Evolutionary conservation across 768 basidiomycete genomes (phyloP).

Genomic region (Termitomyces sp.): DNA sequence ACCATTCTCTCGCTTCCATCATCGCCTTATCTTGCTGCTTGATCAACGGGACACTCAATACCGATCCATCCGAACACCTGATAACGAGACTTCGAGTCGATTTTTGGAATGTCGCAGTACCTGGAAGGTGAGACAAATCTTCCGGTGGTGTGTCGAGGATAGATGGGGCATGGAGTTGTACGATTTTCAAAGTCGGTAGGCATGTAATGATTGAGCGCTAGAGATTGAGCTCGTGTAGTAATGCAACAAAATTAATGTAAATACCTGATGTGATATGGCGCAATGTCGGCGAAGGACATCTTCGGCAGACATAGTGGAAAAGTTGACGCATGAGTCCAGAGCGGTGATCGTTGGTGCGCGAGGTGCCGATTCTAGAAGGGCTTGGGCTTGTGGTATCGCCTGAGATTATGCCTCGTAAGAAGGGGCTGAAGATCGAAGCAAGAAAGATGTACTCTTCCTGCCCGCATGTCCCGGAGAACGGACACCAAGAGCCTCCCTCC

Average conservation of each 20-base stretch:
- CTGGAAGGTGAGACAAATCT: constrained; percentile 25
- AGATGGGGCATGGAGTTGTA: constrained; percentile 38
- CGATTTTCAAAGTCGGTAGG: constrained; percentile 26
- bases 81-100: constrained; percentile 40
- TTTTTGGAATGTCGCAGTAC: constrained; percentile 40
- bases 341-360: constrained; percentile 60
- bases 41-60: constrained; percentile 51
- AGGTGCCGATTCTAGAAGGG: constrained; percentile 26
- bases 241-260: background rate
- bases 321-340: constrained; percentile 52
- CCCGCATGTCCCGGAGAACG: constrained; percentile 60
- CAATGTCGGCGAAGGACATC: constrained; percentile 51
- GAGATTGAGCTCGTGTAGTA: background rate
- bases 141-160: constrained; percentile 10
- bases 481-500: constrained; percentile 74
- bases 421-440: background rate
- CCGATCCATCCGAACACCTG: constrained; percentile 49
- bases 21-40: constrained; percentile 59
- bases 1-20: constrained; percentile 65
- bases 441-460: constrained; percentile 41
- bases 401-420: constrained; percentile 19
- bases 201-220: constrained; percentile 32
- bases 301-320: constrained; percentile 51
- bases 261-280: constrained; percentile 70
- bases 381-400: constrained; percentile 51